phyloP scores from a whole-genome alignment of 257 asterid genomes.

The Sherardia arvensis region DNA sequence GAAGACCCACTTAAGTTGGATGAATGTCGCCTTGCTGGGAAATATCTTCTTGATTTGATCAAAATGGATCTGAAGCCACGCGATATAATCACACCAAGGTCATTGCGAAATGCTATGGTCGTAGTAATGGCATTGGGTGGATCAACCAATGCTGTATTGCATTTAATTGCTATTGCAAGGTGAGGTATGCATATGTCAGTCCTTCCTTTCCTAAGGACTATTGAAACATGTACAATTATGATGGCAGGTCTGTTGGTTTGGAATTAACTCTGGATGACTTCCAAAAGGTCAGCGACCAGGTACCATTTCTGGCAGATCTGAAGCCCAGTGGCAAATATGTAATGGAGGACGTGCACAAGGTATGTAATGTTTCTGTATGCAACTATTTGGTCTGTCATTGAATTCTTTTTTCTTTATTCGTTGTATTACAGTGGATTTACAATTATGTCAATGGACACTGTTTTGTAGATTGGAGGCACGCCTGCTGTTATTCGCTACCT shows the following conservation, averaged over 20 bases:
- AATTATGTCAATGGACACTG: slow-evolving; percentile 2
- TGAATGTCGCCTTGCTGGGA: slow-evolving; percentile 95
- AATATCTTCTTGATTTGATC: slow-evolving; percentile 71
- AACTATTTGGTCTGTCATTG: slow-evolving; percentile 1
- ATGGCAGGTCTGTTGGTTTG: slow-evolving; percentile 90
- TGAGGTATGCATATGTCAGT: slow-evolving; percentile 14
- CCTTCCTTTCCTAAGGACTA: not conserved
- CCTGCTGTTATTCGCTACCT: slow-evolving; percentile 73
- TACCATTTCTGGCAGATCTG: slow-evolving; percentile 96
- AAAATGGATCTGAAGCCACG: slow-evolving; percentile 90
- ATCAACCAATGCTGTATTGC: slow-evolving; percentile 98
- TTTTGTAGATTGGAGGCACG: slow-evolving; percentile 85
- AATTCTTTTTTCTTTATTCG: slow-evolving; percentile 1
- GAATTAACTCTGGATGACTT: slow-evolving; percentile 78
- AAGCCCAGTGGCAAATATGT: slow-evolving; percentile 98
- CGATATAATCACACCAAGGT: slow-evolving; percentile 75
- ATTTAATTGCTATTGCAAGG: slow-evolving; percentile 97
- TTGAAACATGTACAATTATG: slow-evolving; percentile 26
- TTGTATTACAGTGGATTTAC: not conserved
- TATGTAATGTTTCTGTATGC: slow-evolving; percentile 15
- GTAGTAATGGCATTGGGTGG: slow-evolving; percentile 97
- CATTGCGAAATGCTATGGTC: slow-evolving; percentile 86
- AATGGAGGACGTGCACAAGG: slow-evolving; percentile 98
- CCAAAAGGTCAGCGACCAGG: slow-evolving; percentile 87
- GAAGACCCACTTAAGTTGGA: slow-evolving; percentile 92